Evolutionary conservation across 768 basidiomycete species (phyloP).

Genomic region (Tylopilus rubrobrunneus): DNA sequence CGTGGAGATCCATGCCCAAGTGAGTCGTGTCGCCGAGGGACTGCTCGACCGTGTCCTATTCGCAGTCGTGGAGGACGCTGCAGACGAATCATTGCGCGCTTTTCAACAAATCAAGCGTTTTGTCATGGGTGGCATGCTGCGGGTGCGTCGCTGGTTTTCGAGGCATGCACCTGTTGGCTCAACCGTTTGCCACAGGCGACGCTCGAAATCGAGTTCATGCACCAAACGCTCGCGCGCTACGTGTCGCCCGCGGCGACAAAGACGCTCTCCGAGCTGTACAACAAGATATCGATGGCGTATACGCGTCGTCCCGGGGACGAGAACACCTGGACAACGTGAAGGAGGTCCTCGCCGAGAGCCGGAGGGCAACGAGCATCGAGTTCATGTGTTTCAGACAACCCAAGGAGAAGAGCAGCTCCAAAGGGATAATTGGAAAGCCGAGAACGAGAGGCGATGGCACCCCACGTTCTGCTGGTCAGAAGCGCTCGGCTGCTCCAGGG

Average conservation of each 20-base stretch:
- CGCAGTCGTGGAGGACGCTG: conserved; percentile 76
- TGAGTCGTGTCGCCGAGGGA: conserved; percentile 73
- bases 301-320: conserved; percentile 79
- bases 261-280: conserved; percentile 88
- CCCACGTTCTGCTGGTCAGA: conserved; percentile 20
- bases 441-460: conserved; percentile 18
- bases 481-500: conserved; percentile 9
- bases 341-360: conserved; percentile 81
- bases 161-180: not conserved
- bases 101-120: conserved; percentile 89
- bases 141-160: conserved; percentile 44
- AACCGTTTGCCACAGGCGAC: conserved; percentile 67
- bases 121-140: conserved; percentile 98
- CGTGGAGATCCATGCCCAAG: conserved; percentile 89
- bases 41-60: conserved; percentile 81
- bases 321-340: conserved; percentile 89
- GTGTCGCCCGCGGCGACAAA: conserved; percentile 77
- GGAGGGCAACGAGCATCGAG: conserved; percentile 89
- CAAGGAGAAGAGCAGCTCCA: conserved; percentile 38
- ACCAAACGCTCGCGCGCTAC: conserved; percentile 77
- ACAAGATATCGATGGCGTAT: conserved; percentile 92
- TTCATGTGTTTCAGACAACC: conserved; percentile 89
- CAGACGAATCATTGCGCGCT: conserved; percentile 76
- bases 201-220: conserved; percentile 98
- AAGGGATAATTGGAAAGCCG: conserved; percentile 12